These are phyloP conservation scores for Darksidea phi DNA, from an alignment of 495 filamentous ascomycete species.

Conservation along the genomic window DNA sequence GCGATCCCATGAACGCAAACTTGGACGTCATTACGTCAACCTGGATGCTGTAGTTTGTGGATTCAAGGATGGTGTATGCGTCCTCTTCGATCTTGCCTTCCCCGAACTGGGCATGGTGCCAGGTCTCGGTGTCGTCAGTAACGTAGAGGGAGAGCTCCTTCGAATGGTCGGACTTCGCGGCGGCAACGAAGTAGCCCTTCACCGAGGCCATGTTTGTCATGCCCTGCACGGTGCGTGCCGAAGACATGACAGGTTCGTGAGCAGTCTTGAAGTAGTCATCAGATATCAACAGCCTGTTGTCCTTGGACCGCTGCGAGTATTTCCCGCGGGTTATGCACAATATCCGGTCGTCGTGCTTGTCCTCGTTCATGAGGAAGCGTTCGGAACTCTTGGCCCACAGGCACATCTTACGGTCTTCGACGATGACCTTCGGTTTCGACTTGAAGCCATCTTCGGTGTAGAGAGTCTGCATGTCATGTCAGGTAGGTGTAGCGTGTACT, in stretches of 20 bases:
- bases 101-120: constrained; percentile 91
- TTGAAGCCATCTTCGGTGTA: constrained; percentile 87
- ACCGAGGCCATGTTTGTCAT: constrained; percentile 74
- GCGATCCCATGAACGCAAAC: constrained; percentile 67
- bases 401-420: constrained; percentile 66
- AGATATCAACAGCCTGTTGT: constrained; percentile 74
- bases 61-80: constrained; percentile 90
- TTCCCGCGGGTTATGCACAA: constrained; percentile 76
- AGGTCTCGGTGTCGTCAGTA: constrained; percentile 74
- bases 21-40: constrained; percentile 80
- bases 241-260: constrained; percentile 71
- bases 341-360: constrained; percentile 61
- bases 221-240: constrained; percentile 67
- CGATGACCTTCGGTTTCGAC: constrained; percentile 58
- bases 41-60: constrained; percentile 95
- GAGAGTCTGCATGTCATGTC: constrained; percentile 48
- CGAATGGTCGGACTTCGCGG: constrained; percentile 72
- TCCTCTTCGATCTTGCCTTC: constrained; percentile 75
- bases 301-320: constrained; percentile 58
- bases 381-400: constrained; percentile 77
- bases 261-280: constrained; percentile 67
- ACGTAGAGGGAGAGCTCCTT: constrained; percentile 86
- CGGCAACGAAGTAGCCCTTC: constrained; percentile 81
- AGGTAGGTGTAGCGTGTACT: not conserved
- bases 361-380: constrained; percentile 63